phyloP scores from a whole-genome alignment of 2,329 filamentous ascomycete genomes.

The Penicillium sp. region DNA sequence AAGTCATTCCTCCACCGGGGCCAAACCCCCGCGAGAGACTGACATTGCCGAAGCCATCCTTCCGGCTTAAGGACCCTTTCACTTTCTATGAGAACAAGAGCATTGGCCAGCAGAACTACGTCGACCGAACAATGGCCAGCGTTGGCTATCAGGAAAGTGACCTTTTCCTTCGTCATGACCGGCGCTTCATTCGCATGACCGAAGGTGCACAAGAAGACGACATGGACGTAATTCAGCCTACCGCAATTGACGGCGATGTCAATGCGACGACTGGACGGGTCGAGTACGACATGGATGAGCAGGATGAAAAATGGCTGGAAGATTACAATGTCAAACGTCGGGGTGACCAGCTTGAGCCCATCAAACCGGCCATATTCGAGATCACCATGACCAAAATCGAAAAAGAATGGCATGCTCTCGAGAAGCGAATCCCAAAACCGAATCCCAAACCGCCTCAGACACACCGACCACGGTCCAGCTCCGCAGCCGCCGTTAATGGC shows the following conservation, averaged over 20 bases:
- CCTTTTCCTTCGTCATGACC: constrained; percentile 75
- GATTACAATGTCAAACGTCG: constrained; percentile 75
- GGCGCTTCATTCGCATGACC: constrained; percentile 63
- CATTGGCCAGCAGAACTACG: constrained; percentile 82
- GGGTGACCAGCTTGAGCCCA: constrained; percentile 70
- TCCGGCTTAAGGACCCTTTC: constrained; percentile 48
- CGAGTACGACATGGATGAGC: constrained; percentile 99
- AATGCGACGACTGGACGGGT: constrained; percentile 70
- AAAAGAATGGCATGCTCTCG: constrained; percentile 94
- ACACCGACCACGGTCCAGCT: constrained; percentile 86
- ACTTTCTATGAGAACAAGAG: constrained; percentile 70
- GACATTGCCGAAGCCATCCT: constrained; percentile 50
- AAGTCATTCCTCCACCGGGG: constrained; percentile 47
- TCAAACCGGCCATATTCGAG: constrained; percentile 92
- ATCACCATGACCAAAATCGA: constrained; percentile 99
- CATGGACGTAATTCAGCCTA: constrained; percentile 53
- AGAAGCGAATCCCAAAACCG: constrained; percentile 94
- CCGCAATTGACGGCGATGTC: constrained; percentile 60
- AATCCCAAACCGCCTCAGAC: constrained; percentile 96
- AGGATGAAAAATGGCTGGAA: constrained; percentile 95
- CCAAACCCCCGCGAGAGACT: constrained; percentile 50
- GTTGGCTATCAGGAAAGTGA: constrained; percentile 96
- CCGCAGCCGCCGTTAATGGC: constrained; percentile 90
- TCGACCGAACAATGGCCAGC: constrained; percentile 93
- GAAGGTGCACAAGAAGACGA: constrained; percentile 65